These are phyloP conservation scores for Micractinium conductrix DNA, from an alignment of 139 green algal genomes.

Conservation along the genomic window DNA sequence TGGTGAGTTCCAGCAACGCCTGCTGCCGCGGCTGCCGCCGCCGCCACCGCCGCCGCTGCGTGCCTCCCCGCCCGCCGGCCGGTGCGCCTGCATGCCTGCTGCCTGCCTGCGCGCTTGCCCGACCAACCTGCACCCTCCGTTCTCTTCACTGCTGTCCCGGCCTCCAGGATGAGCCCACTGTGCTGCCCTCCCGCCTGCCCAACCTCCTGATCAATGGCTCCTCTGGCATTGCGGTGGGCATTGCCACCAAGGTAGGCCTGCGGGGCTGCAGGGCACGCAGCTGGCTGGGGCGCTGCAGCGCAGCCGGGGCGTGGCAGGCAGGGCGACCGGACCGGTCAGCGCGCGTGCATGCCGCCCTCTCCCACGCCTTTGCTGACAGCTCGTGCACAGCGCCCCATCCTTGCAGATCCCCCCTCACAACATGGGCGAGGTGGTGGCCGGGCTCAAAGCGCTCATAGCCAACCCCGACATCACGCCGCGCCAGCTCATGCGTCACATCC, in stretches of 20 bases:
- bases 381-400: too few relatives aligned
- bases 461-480: conserved; percentile 79
- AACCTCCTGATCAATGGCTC: conserved; percentile 95
- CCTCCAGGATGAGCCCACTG: conserved; percentile 82
- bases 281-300: too few relatives aligned
- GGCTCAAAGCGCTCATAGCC: conserved; percentile 78
- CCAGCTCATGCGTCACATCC: conserved; percentile 88
- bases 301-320: too few relatives aligned
- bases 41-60: too few relatives aligned
- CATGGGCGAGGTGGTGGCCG: conserved; percentile 81
- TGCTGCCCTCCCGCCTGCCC: conserved; percentile 91
- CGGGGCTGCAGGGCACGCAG: too few relatives aligned
- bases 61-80: too few relatives aligned
- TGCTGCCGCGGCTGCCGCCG: too few relatives aligned
- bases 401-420: conserved; percentile 99
- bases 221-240: conserved; percentile 95
- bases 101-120: not conserved
- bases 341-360: too few relatives aligned
- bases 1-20: conserved; percentile 59
- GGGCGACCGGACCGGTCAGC: too few relatives aligned
- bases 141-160: not conserved
- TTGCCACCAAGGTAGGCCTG: conserved; percentile 96
- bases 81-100: not conserved
- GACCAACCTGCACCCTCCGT: too few relatives aligned
- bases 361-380: too few relatives aligned